Evolutionary conservation across 2,329 filamentous ascomycete species (phyloP), one percentile per base, ranked within the genome.

Genomic region (Ilyonectria robusta): DNA sequence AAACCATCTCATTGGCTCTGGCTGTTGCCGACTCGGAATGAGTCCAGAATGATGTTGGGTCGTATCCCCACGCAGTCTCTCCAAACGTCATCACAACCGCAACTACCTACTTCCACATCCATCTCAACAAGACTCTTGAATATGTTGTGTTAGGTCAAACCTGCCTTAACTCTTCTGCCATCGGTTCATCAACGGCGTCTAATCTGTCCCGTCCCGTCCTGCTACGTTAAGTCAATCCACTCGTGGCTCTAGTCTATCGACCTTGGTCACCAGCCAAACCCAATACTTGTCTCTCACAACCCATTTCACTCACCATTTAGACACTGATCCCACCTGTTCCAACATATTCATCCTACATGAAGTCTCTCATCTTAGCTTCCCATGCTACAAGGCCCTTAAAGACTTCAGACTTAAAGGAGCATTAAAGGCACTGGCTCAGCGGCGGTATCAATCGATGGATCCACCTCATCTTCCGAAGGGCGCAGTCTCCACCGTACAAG

Each of bases 401-500:
- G 19, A 31, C n/a, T 21, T 19, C 10, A 15, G 5, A 35, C 50
- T 3, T 2, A 35, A 9, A 11, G 31, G 13, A 53, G n/a, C 6
- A 3, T 15, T 53, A 35, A 8, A 53, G 11, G 11, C 31, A 15
- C 8, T 53, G 15, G 17, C 48, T 35, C 29, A 53, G 21, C 31
- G n/a, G n/a, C 31, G n/a, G 11, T 2, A 35, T 21, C 17, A 31
- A n/a, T n/a, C 29, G 23, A 53, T 8, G 19, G 33, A 53, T 35
- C 31, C 50, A 53, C 50, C 48, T 29, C 48, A 21, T 19, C 48
- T 51, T 9, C 23, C 29, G n/a, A 51, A 51, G 48, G 48, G 48
- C 48, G 31, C 31, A 31, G 31, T 53, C 50, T n/a, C 50, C 50
- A 53, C 50, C n/a, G n/a, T 35, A 37, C 26, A 61, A 42, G 48